A percentile compares a stretch with the other conserved stretches of the same genome.
These are phyloP conservation scores for Starmerella kuoi DNA, from an alignment of 805 yeast species.

Conservation along the genomic window DNA sequence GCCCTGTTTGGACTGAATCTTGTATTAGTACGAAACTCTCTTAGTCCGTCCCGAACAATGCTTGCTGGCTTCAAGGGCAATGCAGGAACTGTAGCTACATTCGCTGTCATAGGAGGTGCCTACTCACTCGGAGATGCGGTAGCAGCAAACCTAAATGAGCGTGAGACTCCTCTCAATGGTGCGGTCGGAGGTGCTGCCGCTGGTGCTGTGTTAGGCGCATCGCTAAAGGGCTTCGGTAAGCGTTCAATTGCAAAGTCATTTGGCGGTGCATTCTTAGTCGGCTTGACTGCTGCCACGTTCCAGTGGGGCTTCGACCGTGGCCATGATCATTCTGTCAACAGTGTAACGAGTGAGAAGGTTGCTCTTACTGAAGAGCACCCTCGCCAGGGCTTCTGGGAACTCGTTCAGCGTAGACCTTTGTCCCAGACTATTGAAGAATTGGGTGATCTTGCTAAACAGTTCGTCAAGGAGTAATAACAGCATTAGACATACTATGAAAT, in stretches of 20 bases:
- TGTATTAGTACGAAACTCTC: slow-evolving; percentile 34
- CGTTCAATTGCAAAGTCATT: slow-evolving; percentile 32
- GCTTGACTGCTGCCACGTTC: slow-evolving; percentile 34
- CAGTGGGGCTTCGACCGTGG: slow-evolving; percentile 29
- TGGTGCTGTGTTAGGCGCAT: slow-evolving; percentile 35
- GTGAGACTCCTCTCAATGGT: slow-evolving; percentile 50
- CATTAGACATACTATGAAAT: too few species aligned
- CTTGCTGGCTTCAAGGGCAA: slow-evolving; percentile 25
- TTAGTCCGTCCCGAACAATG: slow-evolving; percentile 25
- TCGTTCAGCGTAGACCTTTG: slow-evolving; percentile 66
- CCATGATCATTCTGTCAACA: slow-evolving; percentile 22
- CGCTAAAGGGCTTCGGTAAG: slow-evolving; percentile 20
- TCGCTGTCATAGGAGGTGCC: slow-evolving; percentile 41
- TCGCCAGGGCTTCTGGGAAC: slow-evolving; percentile 64
- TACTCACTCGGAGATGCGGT: slow-evolving; percentile 35
- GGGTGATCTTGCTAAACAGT: slow-evolving; percentile 37
- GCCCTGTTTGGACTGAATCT: slow-evolving; percentile 38
- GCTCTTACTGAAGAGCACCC: slow-evolving; percentile 27
- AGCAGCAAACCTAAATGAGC: slow-evolving; percentile 48
- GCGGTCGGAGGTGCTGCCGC: slow-evolving; percentile 38
- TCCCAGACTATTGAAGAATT: slow-evolving; percentile 65
- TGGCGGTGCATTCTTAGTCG: slow-evolving; percentile 39
- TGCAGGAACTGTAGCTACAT: slow-evolving; percentile 23
- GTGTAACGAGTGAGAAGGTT: slow-evolving; percentile 30
- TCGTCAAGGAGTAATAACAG: slow-evolving; percentile 20